phyloP scores from a whole-genome alignment of 495 filamentous ascomycete genomes.

The Lepraria neglecta region DNA sequence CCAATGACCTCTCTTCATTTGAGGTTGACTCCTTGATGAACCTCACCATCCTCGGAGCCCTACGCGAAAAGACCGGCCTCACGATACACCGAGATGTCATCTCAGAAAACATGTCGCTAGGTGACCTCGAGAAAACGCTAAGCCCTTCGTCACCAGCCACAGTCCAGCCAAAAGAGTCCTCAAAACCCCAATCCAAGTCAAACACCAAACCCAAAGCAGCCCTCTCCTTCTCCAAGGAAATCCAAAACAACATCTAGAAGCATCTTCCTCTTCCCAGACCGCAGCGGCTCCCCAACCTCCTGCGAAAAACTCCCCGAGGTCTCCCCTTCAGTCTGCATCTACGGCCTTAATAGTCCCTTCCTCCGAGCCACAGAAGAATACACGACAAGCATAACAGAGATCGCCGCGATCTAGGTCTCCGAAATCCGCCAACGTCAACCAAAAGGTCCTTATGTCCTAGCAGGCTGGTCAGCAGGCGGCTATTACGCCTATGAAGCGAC shows the following conservation, averaged over 20 bases:
- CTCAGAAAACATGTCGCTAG: not conserved
- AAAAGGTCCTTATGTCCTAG: constrained; percentile 59
- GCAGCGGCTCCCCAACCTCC: constrained; percentile 27
- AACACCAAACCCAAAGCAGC: not conserved
- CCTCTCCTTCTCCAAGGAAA: constrained; percentile 11
- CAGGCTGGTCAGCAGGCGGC: constrained; percentile 78
- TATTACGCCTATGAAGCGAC: constrained; percentile 80
- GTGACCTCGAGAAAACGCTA: not conserved
- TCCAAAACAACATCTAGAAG: not conserved
- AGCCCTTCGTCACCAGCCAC: not conserved
- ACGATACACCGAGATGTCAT: constrained; percentile 34
- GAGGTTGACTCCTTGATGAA: constrained; percentile 49
- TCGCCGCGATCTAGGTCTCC: constrained; percentile 54
- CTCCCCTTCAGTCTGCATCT: constrained; percentile 26
- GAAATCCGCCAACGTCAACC: constrained; percentile 64
- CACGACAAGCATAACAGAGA: constrained; percentile 42
- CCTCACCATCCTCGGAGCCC: constrained; percentile 42
- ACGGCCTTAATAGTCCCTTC: constrained; percentile 36
- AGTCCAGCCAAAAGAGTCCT: not conserved
- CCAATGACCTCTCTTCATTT: constrained; percentile 40
- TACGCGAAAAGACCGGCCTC: constrained; percentile 50
- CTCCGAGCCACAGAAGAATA: constrained; percentile 49
- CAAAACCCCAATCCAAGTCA: not conserved
- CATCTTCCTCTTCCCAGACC: constrained; percentile 31
- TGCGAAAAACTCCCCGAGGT: constrained; percentile 30